Evolutionary conservation across 2,329 filamentous ascomycete species (phyloP).

Genomic region (Stemphylium lycopersici): DNA sequence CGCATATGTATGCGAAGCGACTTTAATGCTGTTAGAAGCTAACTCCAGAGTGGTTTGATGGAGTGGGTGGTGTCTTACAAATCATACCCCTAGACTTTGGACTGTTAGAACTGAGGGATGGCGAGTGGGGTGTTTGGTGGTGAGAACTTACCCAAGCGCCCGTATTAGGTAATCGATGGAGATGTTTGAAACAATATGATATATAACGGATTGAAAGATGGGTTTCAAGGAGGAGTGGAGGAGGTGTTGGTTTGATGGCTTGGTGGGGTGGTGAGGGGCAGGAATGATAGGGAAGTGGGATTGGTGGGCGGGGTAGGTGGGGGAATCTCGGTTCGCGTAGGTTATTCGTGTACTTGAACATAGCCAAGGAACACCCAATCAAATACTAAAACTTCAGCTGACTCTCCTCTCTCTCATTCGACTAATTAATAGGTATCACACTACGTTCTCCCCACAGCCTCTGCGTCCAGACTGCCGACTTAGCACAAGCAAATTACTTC

Average conservation of each 20-base stretch:
- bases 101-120: neutral
- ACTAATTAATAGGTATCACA: too few relatives aligned
- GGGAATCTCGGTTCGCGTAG: neutral
- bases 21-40: neutral
- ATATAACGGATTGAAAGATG: too few relatives aligned
- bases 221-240: too few relatives aligned
- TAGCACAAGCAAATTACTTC: neutral
- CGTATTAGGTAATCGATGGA: slow-evolving; percentile 14
- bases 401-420: too few relatives aligned
- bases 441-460: too few relatives aligned
- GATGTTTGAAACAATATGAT: rapidly evolving
- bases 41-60: neutral
- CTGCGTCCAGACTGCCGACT: neutral
- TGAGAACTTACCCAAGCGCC: slow-evolving; percentile 11
- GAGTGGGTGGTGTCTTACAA: neutral
- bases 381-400: too few relatives aligned
- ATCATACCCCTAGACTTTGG: slow-evolving; percentile 18
- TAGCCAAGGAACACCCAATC: neutral
- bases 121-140: neutral
- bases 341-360: too few relatives aligned
- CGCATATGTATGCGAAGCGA: slow-evolving; percentile 28
- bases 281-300: neutral
- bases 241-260: too few relatives aligned
- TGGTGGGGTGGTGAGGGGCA: neutral
- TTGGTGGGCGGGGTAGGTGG: neutral